Percentiles rank a stretch among this genome's conserved stretches.
phyloP scores from a whole-genome alignment of 2,329 filamentous ascomycete species.

The Pestalotiopsis fici region DNA sequence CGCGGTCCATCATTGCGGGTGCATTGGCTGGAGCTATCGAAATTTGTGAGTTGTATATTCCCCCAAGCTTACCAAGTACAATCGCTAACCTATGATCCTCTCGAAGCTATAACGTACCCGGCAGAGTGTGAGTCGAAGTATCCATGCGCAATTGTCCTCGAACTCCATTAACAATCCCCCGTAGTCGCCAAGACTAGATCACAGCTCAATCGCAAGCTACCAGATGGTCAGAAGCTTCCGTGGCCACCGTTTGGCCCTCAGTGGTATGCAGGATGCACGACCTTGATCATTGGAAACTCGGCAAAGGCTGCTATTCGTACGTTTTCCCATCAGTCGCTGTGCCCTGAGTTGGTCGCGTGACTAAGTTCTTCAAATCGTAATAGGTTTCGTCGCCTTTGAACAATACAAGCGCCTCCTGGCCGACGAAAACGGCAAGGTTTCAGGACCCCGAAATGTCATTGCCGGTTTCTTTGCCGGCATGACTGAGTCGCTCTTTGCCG shows the following conservation, averaged over 20 bases:
- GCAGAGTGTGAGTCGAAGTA: conserved; percentile 65
- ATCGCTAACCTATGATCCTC: neutral
- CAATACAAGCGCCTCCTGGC: conserved; percentile 83
- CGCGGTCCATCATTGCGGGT: conserved; percentile 90
- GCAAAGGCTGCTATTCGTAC: conserved; percentile 92
- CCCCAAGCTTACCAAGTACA: conserved; percentile 17
- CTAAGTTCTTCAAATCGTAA: neutral
- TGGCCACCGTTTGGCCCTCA: conserved; percentile 92
- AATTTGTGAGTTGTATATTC: conserved; percentile 63
- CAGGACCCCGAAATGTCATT: conserved; percentile 85
- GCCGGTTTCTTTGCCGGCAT: conserved; percentile 94
- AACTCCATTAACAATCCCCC: conserved; percentile 4
- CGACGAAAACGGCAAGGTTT: conserved; percentile 84
- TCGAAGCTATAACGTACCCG: conserved; percentile 72
- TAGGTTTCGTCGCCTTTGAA: conserved; percentile 93
- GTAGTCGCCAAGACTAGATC: conserved; percentile 90
- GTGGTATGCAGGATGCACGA: conserved; percentile 98
- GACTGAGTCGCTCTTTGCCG: conserved; percentile 88
- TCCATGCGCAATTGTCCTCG: neutral
- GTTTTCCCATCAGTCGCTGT: conserved; percentile 30
- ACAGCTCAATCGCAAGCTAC: conserved; percentile 84
- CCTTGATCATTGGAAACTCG: conserved; percentile 93
- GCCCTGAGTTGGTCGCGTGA: neutral
- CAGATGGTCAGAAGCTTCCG: conserved; percentile 82
- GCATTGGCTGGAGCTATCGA: conserved; percentile 93